Evolutionary conservation across 371 early-diverging fungal species (phyloP), one percentile per base, ranked within the genome.

Genomic region (Saksenaea oblongispora): DNA sequence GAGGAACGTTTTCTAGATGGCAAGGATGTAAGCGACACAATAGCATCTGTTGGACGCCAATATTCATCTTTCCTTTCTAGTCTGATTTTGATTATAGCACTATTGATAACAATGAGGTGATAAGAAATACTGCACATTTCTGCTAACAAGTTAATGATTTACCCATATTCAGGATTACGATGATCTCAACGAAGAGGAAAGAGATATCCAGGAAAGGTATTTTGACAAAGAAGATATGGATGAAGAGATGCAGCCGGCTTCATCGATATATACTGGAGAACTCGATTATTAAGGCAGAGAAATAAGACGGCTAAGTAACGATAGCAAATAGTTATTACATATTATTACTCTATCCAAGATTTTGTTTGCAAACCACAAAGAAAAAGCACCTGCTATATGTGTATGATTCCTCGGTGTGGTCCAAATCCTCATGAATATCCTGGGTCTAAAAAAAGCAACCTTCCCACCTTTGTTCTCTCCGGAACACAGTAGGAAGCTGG

Each of bases 1-100:
- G 81, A 82, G 65, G 81, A 78, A 34, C 73, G 72, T 15, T 84
- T 80, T 47, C 55, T 84, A 17, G 70, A 69, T 17, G 84, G 84
- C 14, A 64, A 75, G 62, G 84, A 84, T 65, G 82, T 80, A 70
- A 66, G 79, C 62, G 17, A 5, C 14, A 10, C 9, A n/a, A 5
- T 34, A 34, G 11, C n/a, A 0, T 15, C 15, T 1, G 17, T 41
- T 39, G 13, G 22, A 18, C 7, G 11, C 14, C 34, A 44, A 39
- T 11, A 15, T 17, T 22, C 15, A 54, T n/a, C 34, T 15, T 36
- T 3, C 28, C 10, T 5, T 35, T 47, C 24, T 56, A 77, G 71
- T 39, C 72, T 5, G 62, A 69, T 27, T 81, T 83, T 51, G 75
- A 80, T 66, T 78, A 83, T 56, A 63, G 54, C 22, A 34, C 57